Evolutionary conservation across 495 filamentous ascomycete species (phyloP).

Genomic region (Daldinia childiae): DNA sequence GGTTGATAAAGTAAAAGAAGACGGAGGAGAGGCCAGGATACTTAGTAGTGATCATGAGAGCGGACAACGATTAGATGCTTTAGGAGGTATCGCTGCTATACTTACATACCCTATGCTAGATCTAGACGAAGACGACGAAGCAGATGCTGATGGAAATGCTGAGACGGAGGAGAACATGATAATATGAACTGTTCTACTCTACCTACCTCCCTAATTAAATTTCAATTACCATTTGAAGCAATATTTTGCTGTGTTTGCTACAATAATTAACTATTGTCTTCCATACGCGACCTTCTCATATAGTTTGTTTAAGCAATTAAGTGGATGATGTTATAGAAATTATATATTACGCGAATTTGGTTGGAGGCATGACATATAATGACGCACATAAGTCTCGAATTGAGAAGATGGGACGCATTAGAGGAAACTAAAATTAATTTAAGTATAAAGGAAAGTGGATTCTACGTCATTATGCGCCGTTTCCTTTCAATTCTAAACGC

Average conservation of each 20-base stretch:
- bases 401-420: not conserved
- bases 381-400: conserved; percentile 20
- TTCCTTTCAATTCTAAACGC: conserved; percentile 2
- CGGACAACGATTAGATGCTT: conserved; percentile 81
- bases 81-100: conserved; percentile 90
- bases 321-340: not conserved
- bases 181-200: conserved; percentile 45
- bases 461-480: conserved; percentile 5
- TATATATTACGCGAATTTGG: not conserved
- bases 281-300: too few relatives aligned
- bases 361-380: conserved; percentile 14
- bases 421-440: not conserved
- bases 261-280: not conserved
- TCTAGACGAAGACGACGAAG: conserved; percentile 66
- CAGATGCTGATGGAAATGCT: conserved; percentile 35
- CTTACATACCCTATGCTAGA: conserved; percentile 86
- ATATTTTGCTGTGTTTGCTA: not conserved
- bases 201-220: not conserved
- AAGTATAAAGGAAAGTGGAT: not conserved
- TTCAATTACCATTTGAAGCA: not conserved
- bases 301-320: too few relatives aligned
- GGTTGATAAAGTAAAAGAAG: conserved; percentile 89
- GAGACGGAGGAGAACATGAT: conserved; percentile 42
- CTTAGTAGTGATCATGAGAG: conserved; percentile 95
- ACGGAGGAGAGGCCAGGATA: conserved; percentile 87